Evolutionary conservation across 495 filamentous ascomycete genomes (phyloP).

Genomic region (Rusavskia elegans): DNA sequence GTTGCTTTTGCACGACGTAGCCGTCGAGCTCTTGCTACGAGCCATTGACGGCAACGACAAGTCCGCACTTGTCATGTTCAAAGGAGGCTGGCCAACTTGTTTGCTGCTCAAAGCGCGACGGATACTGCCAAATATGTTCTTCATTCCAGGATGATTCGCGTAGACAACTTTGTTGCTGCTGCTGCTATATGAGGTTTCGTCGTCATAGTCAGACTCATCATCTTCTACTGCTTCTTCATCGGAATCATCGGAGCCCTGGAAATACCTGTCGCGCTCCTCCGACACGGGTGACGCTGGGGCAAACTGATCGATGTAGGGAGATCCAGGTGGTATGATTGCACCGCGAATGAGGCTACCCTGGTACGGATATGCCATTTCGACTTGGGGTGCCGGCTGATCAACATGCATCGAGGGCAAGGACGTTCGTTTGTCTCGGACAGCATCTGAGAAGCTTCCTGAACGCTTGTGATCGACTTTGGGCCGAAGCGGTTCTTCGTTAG

Average conservation of each 20-base stretch:
- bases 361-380: slow-evolving; percentile 49
- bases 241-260: slow-evolving; percentile 16
- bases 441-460: slow-evolving; percentile 73
- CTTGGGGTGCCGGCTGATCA: slow-evolving; percentile 22
- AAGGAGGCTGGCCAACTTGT: slow-evolving; percentile 16
- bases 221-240: neutral
- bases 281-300: slow-evolving; percentile 43
- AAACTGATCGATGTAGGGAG: slow-evolving; percentile 58
- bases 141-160: slow-evolving; percentile 49
- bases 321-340: slow-evolving; percentile 56
- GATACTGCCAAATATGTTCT: slow-evolving; percentile 73
- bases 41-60: neutral
- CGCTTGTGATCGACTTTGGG: slow-evolving; percentile 45
- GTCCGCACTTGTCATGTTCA: neutral
- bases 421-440: slow-evolving; percentile 55
- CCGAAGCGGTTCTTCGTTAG: slow-evolving; percentile 13
- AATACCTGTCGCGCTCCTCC: slow-evolving; percentile 15
- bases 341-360: slow-evolving; percentile 78
- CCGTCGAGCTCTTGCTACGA: slow-evolving; percentile 21
- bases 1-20: slow-evolving; percentile 14
- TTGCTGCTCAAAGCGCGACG: slow-evolving; percentile 72
- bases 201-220: slow-evolving; percentile 18
- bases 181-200: slow-evolving; percentile 27
- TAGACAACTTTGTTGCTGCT: slow-evolving; percentile 16
- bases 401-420: slow-evolving; percentile 37